Percentiles rank a stretch among this genome's conserved stretches.
Conservation (phyloP, 768 basidiomycete species). For the Russula sp. region DNA sequence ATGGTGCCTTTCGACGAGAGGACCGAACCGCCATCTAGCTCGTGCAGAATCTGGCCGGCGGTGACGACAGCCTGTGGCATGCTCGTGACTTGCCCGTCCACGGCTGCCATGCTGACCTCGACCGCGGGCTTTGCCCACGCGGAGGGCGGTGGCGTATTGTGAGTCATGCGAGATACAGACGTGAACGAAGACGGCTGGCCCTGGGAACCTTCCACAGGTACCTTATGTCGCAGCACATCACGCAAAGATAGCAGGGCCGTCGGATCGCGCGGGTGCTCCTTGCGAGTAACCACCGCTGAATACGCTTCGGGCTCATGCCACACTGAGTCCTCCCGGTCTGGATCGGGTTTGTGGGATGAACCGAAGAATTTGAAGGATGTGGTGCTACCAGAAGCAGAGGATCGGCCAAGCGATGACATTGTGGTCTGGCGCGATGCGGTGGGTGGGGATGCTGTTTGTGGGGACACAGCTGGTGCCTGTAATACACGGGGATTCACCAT, state of each 20-base stretch:
- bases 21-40: constrained; percentile 31
- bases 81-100: constrained; percentile 41
- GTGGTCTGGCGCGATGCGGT: constrained; percentile 11
- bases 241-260: constrained; percentile 50
- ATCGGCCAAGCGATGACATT: constrained; percentile 21
- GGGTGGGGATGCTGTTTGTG: neutral
- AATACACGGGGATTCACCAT: constrained; percentile 20
- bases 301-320: constrained; percentile 58
- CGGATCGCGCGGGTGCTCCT: constrained; percentile 55
- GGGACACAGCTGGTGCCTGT: neutral
- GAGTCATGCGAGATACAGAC: constrained; percentile 18
- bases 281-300: constrained; percentile 53
- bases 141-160: constrained; percentile 27
- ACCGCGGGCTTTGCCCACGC: constrained; percentile 56
- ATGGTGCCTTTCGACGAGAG: constrained; percentile 23
- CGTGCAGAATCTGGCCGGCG: constrained; percentile 42
- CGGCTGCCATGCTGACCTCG: constrained; percentile 43
- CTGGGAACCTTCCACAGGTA: constrained; percentile 30
- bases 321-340: constrained; percentile 48
- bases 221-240: constrained; percentile 53
- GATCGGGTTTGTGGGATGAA: constrained; percentile 41
- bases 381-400: constrained; percentile 25
- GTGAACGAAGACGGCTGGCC: constrained; percentile 23
- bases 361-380: constrained; percentile 46
- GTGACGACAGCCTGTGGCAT: constrained; percentile 31